Evolutionary conservation across 805 yeast genomes (phyloP), one percentile per base, ranked within the genome.

Genomic region (Lachancea sp.): DNA sequence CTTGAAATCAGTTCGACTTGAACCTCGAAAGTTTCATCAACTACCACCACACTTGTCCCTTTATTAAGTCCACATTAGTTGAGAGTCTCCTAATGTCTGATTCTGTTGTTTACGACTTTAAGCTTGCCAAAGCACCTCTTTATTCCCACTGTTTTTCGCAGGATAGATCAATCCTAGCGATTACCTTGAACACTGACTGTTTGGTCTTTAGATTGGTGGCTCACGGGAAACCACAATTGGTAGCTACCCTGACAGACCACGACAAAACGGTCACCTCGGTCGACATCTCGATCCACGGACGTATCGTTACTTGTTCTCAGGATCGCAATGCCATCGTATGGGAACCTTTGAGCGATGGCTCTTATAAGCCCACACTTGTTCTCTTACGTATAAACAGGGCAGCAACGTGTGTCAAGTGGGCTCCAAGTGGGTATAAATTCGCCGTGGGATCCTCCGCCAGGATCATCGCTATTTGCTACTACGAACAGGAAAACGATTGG

Each of bases 381-480:
- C 74, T 95, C 46, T 75, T 95, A 62, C 79, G 99, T 63, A 88
- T 93, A 69, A 87, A 84, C 65, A 77, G 98, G 49, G 96, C 98
- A 22, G 99, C 99, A 6, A 93, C 98, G 2, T 78, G 78, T 55
- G 96, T 89, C 42, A 77, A 80, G 55, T 93, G 99, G 99, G 85
- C 96, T 9, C 97, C 98, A 17, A 79, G 77, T 55, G 98, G 96
- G n/a, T 70, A 70, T 60, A 93, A 93, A 70, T 93, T 93, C 67
- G 99, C 99, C 1, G 98, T 91, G 39, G 99, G 97, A 0, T 85
- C 96, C 2, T 88, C 96, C 38, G 97, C 96, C 37, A 74, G 98
- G 49, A 84, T 85, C 51, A 82, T 93, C 66, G 96, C 98, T 9
- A 85, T 93, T 41, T 93, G 99, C 71, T 93, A 90, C 69, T 93